Evolutionary conservation across 495 filamentous ascomycete species (phyloP), one percentile per base, ranked within the genome.

Genomic region (Penicillium arizonense): DNA sequence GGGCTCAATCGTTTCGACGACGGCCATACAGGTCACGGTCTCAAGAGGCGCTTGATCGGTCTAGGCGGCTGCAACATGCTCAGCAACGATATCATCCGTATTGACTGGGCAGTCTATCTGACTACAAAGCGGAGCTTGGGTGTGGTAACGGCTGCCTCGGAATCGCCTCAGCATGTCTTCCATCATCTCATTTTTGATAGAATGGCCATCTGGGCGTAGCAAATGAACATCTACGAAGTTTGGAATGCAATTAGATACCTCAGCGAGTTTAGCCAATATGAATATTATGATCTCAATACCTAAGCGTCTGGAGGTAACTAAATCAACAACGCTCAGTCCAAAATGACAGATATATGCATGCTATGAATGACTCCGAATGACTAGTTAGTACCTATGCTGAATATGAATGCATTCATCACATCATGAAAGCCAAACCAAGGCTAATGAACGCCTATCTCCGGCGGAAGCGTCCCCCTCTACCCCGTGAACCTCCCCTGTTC

Each of bases 401-500:
- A 55, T 51, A 59, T 62, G 24, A 56, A 61, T 65, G 55, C 55
- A 63, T 33, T 73, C 72, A 58, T 75, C 33, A 52, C 44, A 62
- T 69, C 62, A 41, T 65, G 57, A 63, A 64, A 52, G n/a, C 21
- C 16, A 39, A 44, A 34, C 14, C 28, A 45, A 30, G 18, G 26
- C n/a, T 34, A 45, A 7, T 14, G 18, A 8, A 14, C n/a, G 23
- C 24, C 58, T 65, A 79, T 60, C 72, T 68, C 52, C 71, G 65
- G 26, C 79, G 63, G 59, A 79, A 81, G 35, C 75, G 77, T 14
- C 78, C 65, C 12, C 63, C 63, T 48, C 72, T 65, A 14, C 70
- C 77, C 44, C 74, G 74, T 12, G 68, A 63, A 12, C 69, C 62
- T 20, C 69, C 62, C 50, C 68, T 71, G 60, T 87, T 89, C 61